Evolutionary conservation across 2,329 filamentous ascomycete species (phyloP).

Genomic region (Reticulascus tulasneorum): DNA sequence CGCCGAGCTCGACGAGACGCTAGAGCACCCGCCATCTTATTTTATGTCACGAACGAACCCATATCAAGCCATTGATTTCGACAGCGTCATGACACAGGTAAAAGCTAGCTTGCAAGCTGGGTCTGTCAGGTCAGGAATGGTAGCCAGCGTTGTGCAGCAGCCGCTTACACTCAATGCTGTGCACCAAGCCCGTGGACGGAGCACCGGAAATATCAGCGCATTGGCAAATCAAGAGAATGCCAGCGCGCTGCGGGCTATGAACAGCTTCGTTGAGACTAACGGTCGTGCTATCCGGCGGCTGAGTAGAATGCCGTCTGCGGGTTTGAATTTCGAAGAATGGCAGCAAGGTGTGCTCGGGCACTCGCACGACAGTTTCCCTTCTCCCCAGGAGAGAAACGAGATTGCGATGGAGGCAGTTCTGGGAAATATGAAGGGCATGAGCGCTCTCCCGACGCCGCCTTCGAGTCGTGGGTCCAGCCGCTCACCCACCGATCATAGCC

Average conservation of each 20-base stretch:
- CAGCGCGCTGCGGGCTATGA: constrained; percentile 40
- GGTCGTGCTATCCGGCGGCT: constrained; percentile 37
- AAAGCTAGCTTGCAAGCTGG: constrained; percentile 27
- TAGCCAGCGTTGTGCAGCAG: constrained; percentile 19
- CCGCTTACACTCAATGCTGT: constrained; percentile 35
- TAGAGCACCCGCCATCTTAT: constrained; percentile 21
- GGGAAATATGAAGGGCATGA: constrained; percentile 2
- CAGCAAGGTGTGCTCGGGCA: constrained; percentile 18
- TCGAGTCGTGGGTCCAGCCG: constrained; percentile 27
- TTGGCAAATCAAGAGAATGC: constrained; percentile 38
- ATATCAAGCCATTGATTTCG: constrained; percentile 37
- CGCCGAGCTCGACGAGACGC: constrained; percentile 24
- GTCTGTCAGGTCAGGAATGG: no score
- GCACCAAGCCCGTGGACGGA: constrained; percentile 33
- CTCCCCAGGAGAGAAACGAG: constrained; percentile 7
- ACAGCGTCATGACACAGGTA: constrained; percentile 40
- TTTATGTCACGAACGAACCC: constrained; percentile 19
- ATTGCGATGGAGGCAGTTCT: constrained; percentile 2
- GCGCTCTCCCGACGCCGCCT: constrained; percentile 23
- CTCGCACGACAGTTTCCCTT: neutral
- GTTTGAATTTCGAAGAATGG: constrained; percentile 25
- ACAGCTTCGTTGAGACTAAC: constrained; percentile 37
- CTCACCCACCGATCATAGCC: constrained; percentile 16
- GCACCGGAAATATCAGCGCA: constrained; percentile 28
- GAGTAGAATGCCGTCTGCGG: constrained; percentile 32